Base-by-base conservation (phyloP, 257 asterid genomes). In the Osmanthus fragrans region DNA sequence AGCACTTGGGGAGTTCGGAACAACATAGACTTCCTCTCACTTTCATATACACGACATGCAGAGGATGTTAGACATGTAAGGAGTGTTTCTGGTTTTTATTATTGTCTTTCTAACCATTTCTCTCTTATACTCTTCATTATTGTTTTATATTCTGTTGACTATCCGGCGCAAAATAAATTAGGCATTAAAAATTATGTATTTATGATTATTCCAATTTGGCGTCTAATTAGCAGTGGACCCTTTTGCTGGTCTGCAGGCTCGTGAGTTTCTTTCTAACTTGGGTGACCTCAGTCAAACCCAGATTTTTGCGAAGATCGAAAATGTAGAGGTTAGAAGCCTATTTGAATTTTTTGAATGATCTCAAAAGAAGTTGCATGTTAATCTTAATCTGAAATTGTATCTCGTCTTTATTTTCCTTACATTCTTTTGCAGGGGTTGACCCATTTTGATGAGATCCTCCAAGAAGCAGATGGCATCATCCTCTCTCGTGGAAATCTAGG, bases 401-500 rank as follows among this genome's bases (percentile, higher is more conserved):
- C 42, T 63, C 32, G 32, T 40, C 11, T 25, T 45, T 37, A 40
- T 23, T 80, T 74, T 69, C 70, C 56, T 13, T 21, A 21, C 25
- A 27, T 80, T 54, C 63, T 47, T 60, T 72, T 69, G 16, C 85
- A 94, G 97, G 99, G 99, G 18, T 87, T 94, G 88, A 74, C 68
- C 70, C 93, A 92, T 90, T 92, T 92, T 78, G 98, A 94, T 82
- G 99, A 92, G 87, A 91, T 94, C 79, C 95, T 94, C 16, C 86
- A 87, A 87, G 99, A 89, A 85, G 99, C 98, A 51, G 97, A 95
- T 75, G 99, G 99, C 77, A 91, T 95, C 85, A 95, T 95, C 83
- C 90, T 95, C 71, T 93, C 97, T 56, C 98, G 99, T 58, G 99
- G 99, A 68, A 95, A 95, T 76, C 93, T 95, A 25, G 98, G 99